Conservation (phyloP, 495 filamentous ascomycete genomes). For the Tuber melanosporum region DNA sequence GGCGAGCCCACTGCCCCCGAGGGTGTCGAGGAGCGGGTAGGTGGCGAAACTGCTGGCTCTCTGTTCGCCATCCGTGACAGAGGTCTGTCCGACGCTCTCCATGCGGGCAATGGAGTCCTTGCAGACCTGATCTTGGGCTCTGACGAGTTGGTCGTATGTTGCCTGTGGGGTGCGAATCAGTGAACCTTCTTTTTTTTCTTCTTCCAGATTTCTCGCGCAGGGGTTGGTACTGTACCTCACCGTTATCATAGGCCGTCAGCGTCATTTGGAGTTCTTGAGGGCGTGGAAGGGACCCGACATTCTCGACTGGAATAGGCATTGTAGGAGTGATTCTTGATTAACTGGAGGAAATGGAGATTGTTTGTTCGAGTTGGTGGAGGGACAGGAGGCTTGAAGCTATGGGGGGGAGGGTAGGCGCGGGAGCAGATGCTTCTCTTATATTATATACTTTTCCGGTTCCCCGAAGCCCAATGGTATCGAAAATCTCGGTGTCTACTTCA, state of each 20-base stretch:
- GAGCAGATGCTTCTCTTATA: not conserved
- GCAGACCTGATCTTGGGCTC: constrained; percentile 45
- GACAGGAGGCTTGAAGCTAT: not conserved
- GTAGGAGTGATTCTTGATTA: not conserved
- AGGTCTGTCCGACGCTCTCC: constrained; percentile 42
- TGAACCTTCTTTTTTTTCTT: not conserved
- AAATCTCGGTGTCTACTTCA: not conserved
- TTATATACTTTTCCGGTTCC: not conserved
- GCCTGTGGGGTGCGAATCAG: constrained; percentile 12
- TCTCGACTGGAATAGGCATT: constrained; percentile 44
- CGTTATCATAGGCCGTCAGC: constrained; percentile 45
- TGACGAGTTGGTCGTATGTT: constrained; percentile 31
- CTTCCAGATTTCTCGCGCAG: not conserved
- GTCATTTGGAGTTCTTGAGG: constrained; percentile 44
- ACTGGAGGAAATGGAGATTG: not conserved
- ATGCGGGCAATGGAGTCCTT: constrained; percentile 45
- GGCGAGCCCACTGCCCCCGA: constrained; percentile 45
- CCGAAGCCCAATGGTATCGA: not conserved
- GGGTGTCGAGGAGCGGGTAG: constrained; percentile 44
- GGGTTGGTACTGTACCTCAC: constrained; percentile 27
- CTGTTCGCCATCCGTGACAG: constrained; percentile 47
- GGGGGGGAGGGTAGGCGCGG: not conserved
- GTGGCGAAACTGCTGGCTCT: constrained; percentile 46
- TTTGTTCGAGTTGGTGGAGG: not conserved
- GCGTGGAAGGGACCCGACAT: constrained; percentile 47